These are phyloP conservation scores for Fusarium piperis DNA, from an alignment of 2,329 filamentous ascomycete genomes.

Conservation along the genomic window DNA sequence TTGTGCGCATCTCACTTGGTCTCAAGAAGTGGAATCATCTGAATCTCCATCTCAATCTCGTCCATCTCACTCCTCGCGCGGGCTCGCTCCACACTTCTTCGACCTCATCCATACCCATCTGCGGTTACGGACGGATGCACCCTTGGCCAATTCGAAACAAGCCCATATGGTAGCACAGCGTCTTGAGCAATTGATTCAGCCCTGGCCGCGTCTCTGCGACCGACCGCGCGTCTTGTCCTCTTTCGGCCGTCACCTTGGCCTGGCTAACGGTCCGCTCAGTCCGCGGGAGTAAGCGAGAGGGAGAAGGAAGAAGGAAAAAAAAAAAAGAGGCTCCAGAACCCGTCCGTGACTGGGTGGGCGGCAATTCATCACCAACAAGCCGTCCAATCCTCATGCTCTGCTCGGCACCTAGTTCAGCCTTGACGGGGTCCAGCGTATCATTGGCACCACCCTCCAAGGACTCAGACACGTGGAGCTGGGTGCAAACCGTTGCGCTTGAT, in stretches of 20 bases:
- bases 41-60: background rate
- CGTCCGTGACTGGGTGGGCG: slow-evolving; percentile 14
- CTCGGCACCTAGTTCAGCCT: slow-evolving; percentile 18
- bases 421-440: slow-evolving; percentile 8
- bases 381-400: slow-evolving; percentile 1
- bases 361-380: slow-evolving; percentile 7
- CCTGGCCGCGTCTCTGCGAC: slow-evolving; percentile 6
- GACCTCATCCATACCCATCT: background rate
- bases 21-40: slow-evolving; percentile 1
- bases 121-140: slow-evolving; percentile 8
- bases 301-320: background rate
- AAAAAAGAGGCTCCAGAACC: background rate
- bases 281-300: slow-evolving; percentile 27
- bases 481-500: slow-evolving; percentile 37
- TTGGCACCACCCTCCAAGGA: slow-evolving; percentile 28
- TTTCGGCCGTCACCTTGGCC: background rate
- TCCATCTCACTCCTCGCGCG: slow-evolving; percentile 10
- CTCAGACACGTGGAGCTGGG: slow-evolving; percentile 37
- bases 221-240: slow-evolving; percentile 3
- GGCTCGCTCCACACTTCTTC: slow-evolving; percentile 20
- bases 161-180: slow-evolving; percentile 17
- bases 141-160: slow-evolving; percentile 20
- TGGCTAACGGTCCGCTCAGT: slow-evolving; percentile 8
- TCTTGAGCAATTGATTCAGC: slow-evolving; percentile 4
- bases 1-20: slow-evolving; percentile 16